Base-by-base conservation (phyloP, 371 early-diverging fungal genomes). In the Rhizomucor pusillus region DNA sequence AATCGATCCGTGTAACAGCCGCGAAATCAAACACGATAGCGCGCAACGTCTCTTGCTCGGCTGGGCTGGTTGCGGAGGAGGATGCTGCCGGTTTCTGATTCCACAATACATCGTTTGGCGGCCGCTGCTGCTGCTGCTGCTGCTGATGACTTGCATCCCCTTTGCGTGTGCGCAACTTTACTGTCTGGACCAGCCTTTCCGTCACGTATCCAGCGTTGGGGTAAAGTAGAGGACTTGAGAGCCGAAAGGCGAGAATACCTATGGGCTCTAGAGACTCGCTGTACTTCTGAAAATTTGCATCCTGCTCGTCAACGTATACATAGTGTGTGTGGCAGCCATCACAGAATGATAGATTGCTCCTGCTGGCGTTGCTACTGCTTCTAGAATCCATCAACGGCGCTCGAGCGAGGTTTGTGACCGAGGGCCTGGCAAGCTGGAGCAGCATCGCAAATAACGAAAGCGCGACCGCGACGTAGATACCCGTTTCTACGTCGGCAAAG, bases 21-120 rank as follows among this genome's bases (percentile, higher is more conserved):
- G 84, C 65, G 55, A 90, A 82, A 60, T 90, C 91, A 29, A 92
- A 72, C 18, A 92, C 67, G 25, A 92, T 54, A 1, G 91, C 88
- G 16, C 80, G 73, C 13, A 90, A 71, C 9, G 65, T 47, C 0
- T 89, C 87, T 16, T 69, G 54, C 22, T 52, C 29, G 3, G 29
- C 29, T 29, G 29, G 29, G 7, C 29, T 29, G 40, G 40, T 43
- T 19, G 6, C 25, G 24, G 14, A 49, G 35, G 33, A 7, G 18
- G 18, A 34, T 40, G 24, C 40, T 23, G 1, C n/a, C 5, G 10
- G 25, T 23, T 19, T 59, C 37, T 19, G 36, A 40, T 18, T 50
- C 51, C 36, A 54, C 43, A 37, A 50, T 51, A 29, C 41, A 50
- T 29, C 39, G 43, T 11, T 33, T 44, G 18, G 45, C 20, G 12